Base-by-base conservation (phyloP, 805 yeast species). In the Candida boleticola region DNA sequence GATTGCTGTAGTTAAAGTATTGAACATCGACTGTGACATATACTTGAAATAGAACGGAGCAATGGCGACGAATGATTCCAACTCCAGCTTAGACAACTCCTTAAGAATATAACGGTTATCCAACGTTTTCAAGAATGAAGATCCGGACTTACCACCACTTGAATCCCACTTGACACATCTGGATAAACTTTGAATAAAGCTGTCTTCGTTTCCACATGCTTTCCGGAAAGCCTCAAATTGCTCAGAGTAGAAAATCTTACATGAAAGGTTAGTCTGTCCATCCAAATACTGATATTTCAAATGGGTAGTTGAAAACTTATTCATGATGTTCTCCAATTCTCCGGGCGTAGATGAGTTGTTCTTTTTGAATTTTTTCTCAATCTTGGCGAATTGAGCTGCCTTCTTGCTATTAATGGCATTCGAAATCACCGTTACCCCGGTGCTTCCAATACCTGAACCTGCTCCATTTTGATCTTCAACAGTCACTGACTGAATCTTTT, bases 21-120 rank as follows among this genome's bases (percentile, higher is more conserved):
- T 96, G 66, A 90, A 93, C 58, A 90, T 76, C 0, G 96, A 95
- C 61, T 93, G 96, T 3, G 96, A 83, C 82, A 90, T 89, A 62
- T 92, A 93, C 63, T 88, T 95, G 68, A 93, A 93, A 63, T 93
- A 93, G 49, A 90, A 88, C 4, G 98, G 98, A 0, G 99, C 97
- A 71, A 95, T 89, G 44, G 85, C 86, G 22, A 90, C 85, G 71
- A 93, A 93, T 11, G 97, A 88, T 50, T 93, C 98, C 42, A 92
- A 71, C 61, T 93, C 99, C 1, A 85, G 74, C 51, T 85, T 87
- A 4, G 95, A 83, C 33, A 93, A 68, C 55, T 93, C 96, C 63
- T 93, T 93, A 34, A 93, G 80, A 39, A 93, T 86, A 49, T 89
- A 83, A 45, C 98, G 67, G 55, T 89, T 88, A 64, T 93, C 99